These are phyloP conservation scores for Lotus japonicus DNA, from an alignment of 306 rosid genomes.

Conservation along the genomic window DNA sequence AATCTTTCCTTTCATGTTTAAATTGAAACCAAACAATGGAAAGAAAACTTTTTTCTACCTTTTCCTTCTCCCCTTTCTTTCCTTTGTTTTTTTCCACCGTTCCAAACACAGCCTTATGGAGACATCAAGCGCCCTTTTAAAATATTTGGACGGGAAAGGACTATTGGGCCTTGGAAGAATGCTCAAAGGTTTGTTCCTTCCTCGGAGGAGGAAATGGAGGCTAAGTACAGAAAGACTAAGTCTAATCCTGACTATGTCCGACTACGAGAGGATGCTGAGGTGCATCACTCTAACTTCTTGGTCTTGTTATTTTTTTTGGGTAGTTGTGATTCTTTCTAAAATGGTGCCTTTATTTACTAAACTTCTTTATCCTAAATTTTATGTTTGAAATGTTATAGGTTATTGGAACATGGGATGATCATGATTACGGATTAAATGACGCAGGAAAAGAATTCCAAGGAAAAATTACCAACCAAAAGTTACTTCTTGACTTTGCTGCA, in stretches of 20 bases:
- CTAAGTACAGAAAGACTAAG: conserved; percentile 51
- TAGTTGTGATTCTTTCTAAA: conserved; percentile 4
- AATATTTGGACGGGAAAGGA: conserved; percentile 67
- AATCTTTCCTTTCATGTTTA: no score
- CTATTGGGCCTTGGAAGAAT: conserved; percentile 82
- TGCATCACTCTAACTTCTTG: conserved; percentile 19
- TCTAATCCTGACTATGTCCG: conserved; percentile 50
- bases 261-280: conserved; percentile 49
- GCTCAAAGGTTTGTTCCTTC: conserved; percentile 59
- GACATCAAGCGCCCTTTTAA: conserved; percentile 63
- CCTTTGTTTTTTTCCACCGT: no score
- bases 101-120: no score
- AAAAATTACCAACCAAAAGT: conserved; percentile 58
- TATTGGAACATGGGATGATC: conserved; percentile 91
- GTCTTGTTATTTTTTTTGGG: conserved; percentile 4
- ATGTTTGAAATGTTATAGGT: conserved; percentile 42
- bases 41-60: no score
- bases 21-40: no score
- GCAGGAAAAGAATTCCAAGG: conserved; percentile 67
- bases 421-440: conserved; percentile 78
- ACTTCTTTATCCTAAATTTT: conserved; percentile 16
- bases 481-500: conserved; percentile 55
- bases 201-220: conserved; percentile 55
- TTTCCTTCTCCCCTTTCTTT: no score
- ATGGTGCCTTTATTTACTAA: background rate